These are phyloP conservation scores for Avena insularis DNA, from an alignment of 176 grass and related monocot genomes.

Conservation along the genomic window DNA sequence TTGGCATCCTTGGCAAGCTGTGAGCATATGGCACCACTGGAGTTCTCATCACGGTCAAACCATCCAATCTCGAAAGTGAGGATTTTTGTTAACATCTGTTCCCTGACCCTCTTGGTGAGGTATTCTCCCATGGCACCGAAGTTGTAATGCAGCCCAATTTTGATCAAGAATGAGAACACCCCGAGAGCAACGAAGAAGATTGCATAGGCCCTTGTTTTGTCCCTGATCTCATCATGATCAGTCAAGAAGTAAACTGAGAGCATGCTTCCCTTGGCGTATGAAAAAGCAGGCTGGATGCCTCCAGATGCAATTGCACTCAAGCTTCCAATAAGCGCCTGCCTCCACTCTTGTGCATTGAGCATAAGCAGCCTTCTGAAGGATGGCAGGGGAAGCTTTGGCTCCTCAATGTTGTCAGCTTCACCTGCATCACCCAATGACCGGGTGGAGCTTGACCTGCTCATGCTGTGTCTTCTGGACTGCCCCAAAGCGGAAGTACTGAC, in stretches of 20 bases:
- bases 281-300: conserved; percentile 73
- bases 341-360: conserved; percentile 96
- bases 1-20: conserved; percentile 96
- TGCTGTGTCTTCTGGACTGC: conserved; percentile 74
- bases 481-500: conserved; percentile 37
- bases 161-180: conserved; percentile 66
- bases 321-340: conserved; percentile 69
- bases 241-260: conserved; percentile 78
- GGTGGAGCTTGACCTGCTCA: conserved; percentile 84
- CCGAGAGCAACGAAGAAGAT: conserved; percentile 65
- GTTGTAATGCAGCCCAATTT: conserved; percentile 78
- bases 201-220: conserved; percentile 68
- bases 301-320: conserved; percentile 82
- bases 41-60: conserved; percentile 93
- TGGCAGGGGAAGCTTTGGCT: conserved; percentile 58
- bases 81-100: conserved; percentile 80
- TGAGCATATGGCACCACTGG: conserved; percentile 90
- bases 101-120: conserved; percentile 83
- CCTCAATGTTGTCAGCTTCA: conserved; percentile 31
- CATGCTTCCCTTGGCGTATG: conserved; percentile 86
- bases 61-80: conserved; percentile 86
- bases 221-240: conserved; percentile 68
- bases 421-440: conserved; percentile 59
- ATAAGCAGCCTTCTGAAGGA: conserved; percentile 84
- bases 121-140: conserved; percentile 90